Evolutionary conservation across 73 alveolate genomes (phyloP).

Genomic region (Paramecium primaurelia): DNA sequence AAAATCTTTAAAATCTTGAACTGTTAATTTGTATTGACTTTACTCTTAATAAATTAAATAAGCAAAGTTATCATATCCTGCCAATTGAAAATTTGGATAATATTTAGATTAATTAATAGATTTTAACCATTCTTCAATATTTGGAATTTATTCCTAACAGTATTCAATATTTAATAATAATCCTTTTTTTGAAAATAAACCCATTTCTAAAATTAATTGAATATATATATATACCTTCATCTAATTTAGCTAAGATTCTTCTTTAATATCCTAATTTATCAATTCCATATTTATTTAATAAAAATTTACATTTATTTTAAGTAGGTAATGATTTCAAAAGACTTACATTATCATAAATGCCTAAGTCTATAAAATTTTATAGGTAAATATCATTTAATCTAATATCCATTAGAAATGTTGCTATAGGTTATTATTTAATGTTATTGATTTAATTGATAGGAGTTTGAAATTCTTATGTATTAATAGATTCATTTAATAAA

Average conservation of each 20-base stretch:
- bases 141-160: neutral
- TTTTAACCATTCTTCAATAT: neutral
- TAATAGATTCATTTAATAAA: neutral
- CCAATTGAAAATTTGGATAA: neutral
- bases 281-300: neutral
- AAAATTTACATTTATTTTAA: neutral
- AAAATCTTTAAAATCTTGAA: neutral
- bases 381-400: neutral
- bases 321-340: neutral
- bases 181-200: conserved; percentile 4
- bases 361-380: conserved; percentile 8
- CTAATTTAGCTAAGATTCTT: neutral
- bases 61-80: neutral
- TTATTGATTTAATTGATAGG: neutral
- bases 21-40: neutral
- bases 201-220: neutral
- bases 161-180: neutral
- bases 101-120: neutral
- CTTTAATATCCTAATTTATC: conserved; percentile 2
- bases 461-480: neutral
- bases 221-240: neutral
- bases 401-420: conserved; percentile 1
- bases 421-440: neutral
- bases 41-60: neutral
- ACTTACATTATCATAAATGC: conserved; percentile 1